Evolutionary conservation across 106 monocot genomes (phyloP), one percentile per base, ranked within the genome.

Genomic region (Dendrobium officinale): DNA sequence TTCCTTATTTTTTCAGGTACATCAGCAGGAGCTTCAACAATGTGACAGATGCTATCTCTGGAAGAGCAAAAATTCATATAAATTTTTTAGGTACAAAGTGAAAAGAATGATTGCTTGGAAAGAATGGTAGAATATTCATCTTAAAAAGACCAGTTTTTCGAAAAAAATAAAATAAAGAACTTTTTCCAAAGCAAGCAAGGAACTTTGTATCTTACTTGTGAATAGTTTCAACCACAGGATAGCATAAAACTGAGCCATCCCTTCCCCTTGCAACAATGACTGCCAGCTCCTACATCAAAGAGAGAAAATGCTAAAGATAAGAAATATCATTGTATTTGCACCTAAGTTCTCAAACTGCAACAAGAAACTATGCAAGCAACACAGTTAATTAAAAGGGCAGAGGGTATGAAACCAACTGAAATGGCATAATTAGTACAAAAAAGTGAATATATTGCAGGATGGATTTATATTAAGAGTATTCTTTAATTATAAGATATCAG

Each of bases 21-120:
- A 83, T 89, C 75, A 72, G 98, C 98, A 66, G 98, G 98, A 79
- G 98, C 88, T 88, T 98, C 92, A 78, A 98, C 98, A 77, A 98
- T 88, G 79, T 95, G 98, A 47, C 98, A 98, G 24, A 98, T 98
- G 77, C 89, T 98, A 82, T 98, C 87, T 86, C 98, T 98, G 77
- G 27, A 84, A 67, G 61, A 68, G 70, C 64, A 41, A 83, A n/a
- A 64, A 73, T 77, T 18, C 33, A 70, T 9, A 27, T 42, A 49
- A 68, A 70, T 78, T 73, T 5, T 26, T 78, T 42, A 26, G 72
- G 10, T 13, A 24, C 68, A 79, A 55, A 18, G 19, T 33, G 31
- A 58, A 27, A 54, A n/a, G 77, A 43, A 48, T 29, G 59, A 75
- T 5, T 45, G 15, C 17, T 42, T n/a, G 47, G 42, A 49, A 55